Percentiles rank a stretch among this genome's conserved stretches.
phyloP scores from a whole-genome alignment of 2,329 filamentous ascomycete genomes.

The Albophoma yamanashiensis region DNA sequence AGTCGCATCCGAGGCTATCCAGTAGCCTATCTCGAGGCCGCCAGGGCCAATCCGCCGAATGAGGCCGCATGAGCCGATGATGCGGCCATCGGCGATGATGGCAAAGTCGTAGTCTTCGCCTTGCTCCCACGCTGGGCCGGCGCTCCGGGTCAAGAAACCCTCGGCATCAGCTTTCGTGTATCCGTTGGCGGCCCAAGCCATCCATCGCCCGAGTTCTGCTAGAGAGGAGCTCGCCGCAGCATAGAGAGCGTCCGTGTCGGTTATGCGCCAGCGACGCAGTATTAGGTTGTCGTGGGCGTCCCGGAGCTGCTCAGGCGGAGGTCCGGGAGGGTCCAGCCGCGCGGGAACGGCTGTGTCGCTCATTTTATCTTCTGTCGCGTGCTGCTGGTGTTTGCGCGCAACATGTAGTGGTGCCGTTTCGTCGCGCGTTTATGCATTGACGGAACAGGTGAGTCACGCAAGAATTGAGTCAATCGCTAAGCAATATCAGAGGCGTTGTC shows the following conservation, averaged over 20 bases:
- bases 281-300: background rate
- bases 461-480: too few relatives aligned
- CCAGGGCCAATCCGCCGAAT: background rate
- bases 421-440: background rate
- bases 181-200: background rate
- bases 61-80: background rate
- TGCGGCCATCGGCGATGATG: background rate
- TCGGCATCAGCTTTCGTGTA: background rate
- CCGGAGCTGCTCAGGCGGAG: background rate
- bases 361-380: background rate
- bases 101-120: background rate
- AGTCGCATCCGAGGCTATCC: background rate
- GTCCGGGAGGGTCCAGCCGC: background rate
- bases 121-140: background rate
- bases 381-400: background rate
- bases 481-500: too few relatives aligned
- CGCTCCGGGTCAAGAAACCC: background rate
- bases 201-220: background rate
- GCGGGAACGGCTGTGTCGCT: background rate
- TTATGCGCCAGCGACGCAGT: background rate
- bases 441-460: too few relatives aligned
- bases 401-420: background rate
- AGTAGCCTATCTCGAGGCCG: background rate
- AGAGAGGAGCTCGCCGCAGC: background rate
- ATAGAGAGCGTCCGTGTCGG: background rate